Conservation (phyloP, 129 eudicot genomes). For the Chrysanthemum seticuspe region DNA sequence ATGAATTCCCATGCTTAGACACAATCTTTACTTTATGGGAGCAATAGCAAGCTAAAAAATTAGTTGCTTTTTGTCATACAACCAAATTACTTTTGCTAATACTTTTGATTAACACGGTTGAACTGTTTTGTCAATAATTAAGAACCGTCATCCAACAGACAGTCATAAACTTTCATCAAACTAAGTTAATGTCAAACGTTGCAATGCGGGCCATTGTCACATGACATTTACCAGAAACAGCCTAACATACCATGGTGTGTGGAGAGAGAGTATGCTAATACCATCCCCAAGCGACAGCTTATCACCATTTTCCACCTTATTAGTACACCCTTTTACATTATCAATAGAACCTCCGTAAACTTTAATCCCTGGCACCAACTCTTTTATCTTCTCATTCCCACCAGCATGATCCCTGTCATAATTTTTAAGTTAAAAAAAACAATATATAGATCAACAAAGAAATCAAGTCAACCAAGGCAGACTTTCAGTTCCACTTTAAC, state of each 20-base stretch:
- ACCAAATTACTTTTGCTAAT: not conserved
- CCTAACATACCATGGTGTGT: conserved; percentile 75
- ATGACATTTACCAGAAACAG: not conserved
- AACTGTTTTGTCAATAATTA: not conserved
- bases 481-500: too few relatives aligned
- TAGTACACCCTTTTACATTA: conserved; percentile 83
- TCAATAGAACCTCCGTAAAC: conserved; percentile 86
- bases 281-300: conserved; percentile 62
- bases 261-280: conserved; percentile 58
- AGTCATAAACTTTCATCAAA: not conserved
- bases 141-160: too few relatives aligned
- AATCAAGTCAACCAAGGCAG: not conserved
- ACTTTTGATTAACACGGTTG: conserved; percentile 9
- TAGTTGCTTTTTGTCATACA: not conserved
- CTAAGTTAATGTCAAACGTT: not conserved
- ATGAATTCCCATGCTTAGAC: not conserved
- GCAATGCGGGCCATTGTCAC: not conserved
- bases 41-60: not conserved
- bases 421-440: not conserved
- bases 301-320: conserved; percentile 81
- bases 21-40: conserved; percentile 1
- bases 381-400: conserved; percentile 81
- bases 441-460: conserved; percentile 5
- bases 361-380: conserved; percentile 74
- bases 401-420: conserved; percentile 96